A percentile compares a stretch with the other conserved stretches of the same genome.
Evolutionary conservation across 2,329 filamentous ascomycete genomes (phyloP).

Genomic region (Paracoccidioides brasiliensis): DNA sequence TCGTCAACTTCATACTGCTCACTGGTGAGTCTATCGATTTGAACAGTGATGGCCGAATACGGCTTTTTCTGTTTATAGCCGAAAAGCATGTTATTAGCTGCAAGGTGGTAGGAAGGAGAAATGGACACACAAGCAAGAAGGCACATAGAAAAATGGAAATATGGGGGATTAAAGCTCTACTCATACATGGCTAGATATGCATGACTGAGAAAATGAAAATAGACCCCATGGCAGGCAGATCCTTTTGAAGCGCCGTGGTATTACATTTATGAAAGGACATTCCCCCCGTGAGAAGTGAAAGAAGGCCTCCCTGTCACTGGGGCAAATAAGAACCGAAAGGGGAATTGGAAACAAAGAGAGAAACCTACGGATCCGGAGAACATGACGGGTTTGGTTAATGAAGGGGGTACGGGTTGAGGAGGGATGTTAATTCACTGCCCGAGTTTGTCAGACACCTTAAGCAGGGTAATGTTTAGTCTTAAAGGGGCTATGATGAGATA

Average conservation of each 20-base stretch:
- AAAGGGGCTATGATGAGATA: no score
- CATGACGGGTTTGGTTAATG: slow-evolving; percentile 16
- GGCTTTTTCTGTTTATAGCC: slow-evolving; percentile 52
- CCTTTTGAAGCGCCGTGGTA: neutral
- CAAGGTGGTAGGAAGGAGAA: neutral
- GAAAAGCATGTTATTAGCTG: neutral
- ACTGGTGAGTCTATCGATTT: slow-evolving; percentile 78
- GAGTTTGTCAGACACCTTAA: neutral
- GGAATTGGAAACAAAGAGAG: neutral
- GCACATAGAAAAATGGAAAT: neutral
- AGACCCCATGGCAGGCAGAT: neutral
- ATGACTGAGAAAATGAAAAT: neutral
- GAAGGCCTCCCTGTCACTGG: neutral
- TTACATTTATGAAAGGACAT: neutral
- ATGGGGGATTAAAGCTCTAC: neutral
- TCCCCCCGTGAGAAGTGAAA: neutral
- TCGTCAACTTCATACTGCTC: slow-evolving; percentile 87
- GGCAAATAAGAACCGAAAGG: neutral
- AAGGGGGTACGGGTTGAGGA: no score
- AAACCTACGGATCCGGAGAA: slow-evolving; percentile 24
- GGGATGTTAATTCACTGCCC: neutral
- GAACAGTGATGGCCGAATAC: slow-evolving; percentile 85
- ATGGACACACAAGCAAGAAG: neutral
- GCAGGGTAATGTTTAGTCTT: no score
- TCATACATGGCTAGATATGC: neutral